phyloP scores from a whole-genome alignment of 176 grass and related monocot genomes.

The Areca catechu region DNA sequence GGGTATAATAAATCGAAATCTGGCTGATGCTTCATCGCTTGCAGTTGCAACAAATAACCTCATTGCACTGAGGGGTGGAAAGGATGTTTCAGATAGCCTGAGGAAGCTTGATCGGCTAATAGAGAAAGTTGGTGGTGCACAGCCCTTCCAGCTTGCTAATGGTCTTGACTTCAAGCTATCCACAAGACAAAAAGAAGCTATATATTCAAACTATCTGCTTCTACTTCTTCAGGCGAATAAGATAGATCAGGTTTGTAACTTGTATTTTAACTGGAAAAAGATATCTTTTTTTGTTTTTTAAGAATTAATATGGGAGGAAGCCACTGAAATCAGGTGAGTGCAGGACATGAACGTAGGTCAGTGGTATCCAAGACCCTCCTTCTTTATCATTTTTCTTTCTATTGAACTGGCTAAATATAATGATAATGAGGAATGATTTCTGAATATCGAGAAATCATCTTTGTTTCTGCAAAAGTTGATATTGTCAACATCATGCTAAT shows the following conservation, averaged over 20 bases:
- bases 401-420: too few species aligned
- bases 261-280: neutral
- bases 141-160: conserved; percentile 55
- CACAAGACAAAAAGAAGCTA: conserved; percentile 62
- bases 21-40: conserved; percentile 54
- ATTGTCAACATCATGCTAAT: too few species aligned
- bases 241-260: conserved; percentile 57
- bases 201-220: conserved; percentile 67
- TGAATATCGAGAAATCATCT: too few species aligned
- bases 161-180: conserved; percentile 65
- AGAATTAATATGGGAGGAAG: too few species aligned
- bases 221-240: conserved; percentile 81
- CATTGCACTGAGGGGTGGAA: conserved; percentile 67
- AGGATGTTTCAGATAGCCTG: conserved; percentile 66
- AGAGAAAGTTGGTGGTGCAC: conserved; percentile 47
- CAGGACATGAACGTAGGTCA: too few species aligned
- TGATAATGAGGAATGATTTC: too few species aligned
- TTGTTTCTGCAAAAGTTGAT: too few species aligned
- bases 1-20: conserved; percentile 41
- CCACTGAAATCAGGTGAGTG: too few species aligned
- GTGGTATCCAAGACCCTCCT: too few species aligned
- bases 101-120: conserved; percentile 63
- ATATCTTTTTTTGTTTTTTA: neutral
- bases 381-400: too few species aligned
- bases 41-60: conserved; percentile 79